Evolutionary conservation across 192 early-diverging fungal genomes (phyloP).

Genomic region (Martensiomyces pterosporus): DNA sequence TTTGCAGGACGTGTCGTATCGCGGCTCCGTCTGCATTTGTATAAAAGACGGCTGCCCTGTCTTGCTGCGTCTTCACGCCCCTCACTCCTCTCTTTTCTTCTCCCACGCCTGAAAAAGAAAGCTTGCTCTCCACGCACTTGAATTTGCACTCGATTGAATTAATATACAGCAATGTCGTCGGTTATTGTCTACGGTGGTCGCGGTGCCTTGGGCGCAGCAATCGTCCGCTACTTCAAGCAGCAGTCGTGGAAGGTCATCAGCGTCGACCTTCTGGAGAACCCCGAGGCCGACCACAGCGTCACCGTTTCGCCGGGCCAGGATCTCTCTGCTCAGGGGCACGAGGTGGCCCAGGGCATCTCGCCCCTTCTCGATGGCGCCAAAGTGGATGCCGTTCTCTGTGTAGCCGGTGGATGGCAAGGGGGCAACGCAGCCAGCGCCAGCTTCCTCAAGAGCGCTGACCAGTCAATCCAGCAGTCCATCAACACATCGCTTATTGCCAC

Average conservation of each 20-base stretch:
- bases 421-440: slow-evolving; percentile 71
- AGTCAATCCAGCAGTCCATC: slow-evolving; percentile 81
- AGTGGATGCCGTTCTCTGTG: slow-evolving; percentile 81
- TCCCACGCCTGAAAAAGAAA: background rate
- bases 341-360: slow-evolving; percentile 48
- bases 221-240: slow-evolving; percentile 68
- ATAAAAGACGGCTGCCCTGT: no score
- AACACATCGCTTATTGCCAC: slow-evolving; percentile 81
- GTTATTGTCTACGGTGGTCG: slow-evolving; percentile 88
- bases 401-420: slow-evolving; percentile 95
- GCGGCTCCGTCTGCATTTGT: no score
- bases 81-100: background rate
- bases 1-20: no score
- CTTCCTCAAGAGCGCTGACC: slow-evolving; percentile 64
- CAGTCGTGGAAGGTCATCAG: slow-evolving; percentile 73
- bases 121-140: background rate
- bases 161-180: slow-evolving; percentile 50
- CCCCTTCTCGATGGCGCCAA: slow-evolving; percentile 42
- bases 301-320: slow-evolving; percentile 46
- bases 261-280: slow-evolving; percentile 71
- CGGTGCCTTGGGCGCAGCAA: slow-evolving; percentile 79
- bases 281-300: slow-evolving; percentile 70
- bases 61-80: no score
- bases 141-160: no score
- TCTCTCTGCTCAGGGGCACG: slow-evolving; percentile 59